phyloP scores from a whole-genome alignment of 2,329 filamentous ascomycete species.

The Calonectria crousiana region DNA sequence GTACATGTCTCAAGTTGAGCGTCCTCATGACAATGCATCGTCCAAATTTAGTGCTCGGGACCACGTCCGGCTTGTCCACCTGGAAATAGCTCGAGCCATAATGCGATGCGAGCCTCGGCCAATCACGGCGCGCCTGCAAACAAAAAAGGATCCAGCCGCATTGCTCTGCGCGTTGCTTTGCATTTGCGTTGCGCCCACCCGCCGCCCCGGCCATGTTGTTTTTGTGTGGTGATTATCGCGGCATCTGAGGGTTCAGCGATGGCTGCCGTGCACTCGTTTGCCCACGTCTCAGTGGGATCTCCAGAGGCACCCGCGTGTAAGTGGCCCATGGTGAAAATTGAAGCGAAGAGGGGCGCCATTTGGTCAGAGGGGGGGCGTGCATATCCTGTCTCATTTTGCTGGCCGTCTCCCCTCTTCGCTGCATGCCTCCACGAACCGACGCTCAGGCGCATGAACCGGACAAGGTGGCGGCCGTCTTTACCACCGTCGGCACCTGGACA shows the following conservation, averaged over 20 bases:
- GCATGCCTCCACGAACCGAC: constrained; percentile 2
- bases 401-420: background rate
- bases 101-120: background rate
- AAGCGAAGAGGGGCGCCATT: background rate
- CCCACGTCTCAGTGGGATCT: background rate
- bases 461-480: constrained; percentile 13
- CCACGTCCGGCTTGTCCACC: background rate
- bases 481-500: constrained; percentile 23
- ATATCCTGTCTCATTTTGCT: constrained; percentile 14
- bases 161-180: background rate
- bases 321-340: background rate
- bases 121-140: background rate
- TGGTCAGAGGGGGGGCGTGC: constrained; percentile 7
- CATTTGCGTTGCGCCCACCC: background rate
- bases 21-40: background rate
- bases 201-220: background rate
- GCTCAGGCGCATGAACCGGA: constrained; percentile 27
- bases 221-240: background rate
- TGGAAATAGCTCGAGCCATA: constrained; percentile 2
- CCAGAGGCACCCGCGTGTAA: background rate
- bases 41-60: background rate
- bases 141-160: background rate
- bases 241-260: background rate
- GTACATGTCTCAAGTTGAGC: constrained; percentile 2
- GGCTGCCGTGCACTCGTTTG: background rate